phyloP scores from a whole-genome alignment of 2,329 filamentous ascomycete genomes.

The Cercospora brassicicola region DNA sequence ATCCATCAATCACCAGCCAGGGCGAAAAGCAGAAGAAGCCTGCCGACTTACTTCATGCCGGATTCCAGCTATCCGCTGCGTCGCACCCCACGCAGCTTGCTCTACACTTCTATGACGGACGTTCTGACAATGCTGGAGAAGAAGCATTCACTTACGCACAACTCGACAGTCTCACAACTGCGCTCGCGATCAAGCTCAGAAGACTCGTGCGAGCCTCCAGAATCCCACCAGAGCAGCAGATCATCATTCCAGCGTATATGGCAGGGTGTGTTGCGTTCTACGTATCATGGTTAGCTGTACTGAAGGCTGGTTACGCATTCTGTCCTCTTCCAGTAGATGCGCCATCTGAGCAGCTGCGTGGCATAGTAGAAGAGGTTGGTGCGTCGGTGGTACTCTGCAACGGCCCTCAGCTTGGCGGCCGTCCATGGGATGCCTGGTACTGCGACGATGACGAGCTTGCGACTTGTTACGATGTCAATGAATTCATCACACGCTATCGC shows the following conservation, averaged over 20 bases:
- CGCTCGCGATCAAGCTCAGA: conserved; percentile 12
- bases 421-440: conserved; percentile 23
- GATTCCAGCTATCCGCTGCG: conserved; percentile 14
- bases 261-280: conserved; percentile 19
- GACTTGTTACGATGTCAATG: conserved; percentile 15
- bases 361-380: conserved; percentile 22
- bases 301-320: conserved; percentile 22
- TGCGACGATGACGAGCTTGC: conserved; percentile 23
- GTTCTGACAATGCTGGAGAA: not conserved
- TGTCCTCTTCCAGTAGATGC: conserved; percentile 21
- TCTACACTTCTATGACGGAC: conserved; percentile 13
- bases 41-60: conserved; percentile 15
- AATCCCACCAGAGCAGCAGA: not conserved
- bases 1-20: conserved; percentile 6
- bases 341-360: conserved; percentile 16
- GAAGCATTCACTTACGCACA: conserved; percentile 17
- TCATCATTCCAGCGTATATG: conserved; percentile 22
- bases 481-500: conserved; percentile 8
- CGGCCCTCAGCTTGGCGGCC: conserved; percentile 15
- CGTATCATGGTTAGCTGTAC: conserved; percentile 20
- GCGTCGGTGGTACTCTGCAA: conserved; percentile 17
- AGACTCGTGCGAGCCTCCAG: not conserved
- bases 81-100: conserved; percentile 9
- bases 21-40: not conserved
- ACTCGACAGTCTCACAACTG: conserved; percentile 17